These are phyloP conservation scores for Mesembryanthemum crystallinum DNA, from an alignment of 148 eudicot species.

Conservation along the genomic window DNA sequence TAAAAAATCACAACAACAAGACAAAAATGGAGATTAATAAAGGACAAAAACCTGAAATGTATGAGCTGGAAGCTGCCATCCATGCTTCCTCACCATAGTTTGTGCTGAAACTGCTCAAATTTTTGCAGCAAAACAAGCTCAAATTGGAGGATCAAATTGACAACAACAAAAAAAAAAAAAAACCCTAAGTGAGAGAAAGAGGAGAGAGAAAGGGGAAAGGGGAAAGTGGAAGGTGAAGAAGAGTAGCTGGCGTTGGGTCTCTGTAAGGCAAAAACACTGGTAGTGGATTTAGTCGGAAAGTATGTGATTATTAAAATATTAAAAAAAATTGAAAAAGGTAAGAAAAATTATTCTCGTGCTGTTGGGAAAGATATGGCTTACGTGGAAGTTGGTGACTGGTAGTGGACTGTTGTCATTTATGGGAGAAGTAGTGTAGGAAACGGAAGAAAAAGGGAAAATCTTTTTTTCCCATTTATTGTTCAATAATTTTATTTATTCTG, in stretches of 20 bases:
- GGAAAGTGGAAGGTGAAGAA: not conserved
- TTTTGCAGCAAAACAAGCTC: not conserved
- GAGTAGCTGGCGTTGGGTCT: conserved; percentile 12
- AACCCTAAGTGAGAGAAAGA: conserved; percentile 29
- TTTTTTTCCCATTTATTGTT: no score
- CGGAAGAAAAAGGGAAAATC: not conserved
- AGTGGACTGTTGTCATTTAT: conserved; percentile 2
- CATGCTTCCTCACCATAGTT: conserved; percentile 90
- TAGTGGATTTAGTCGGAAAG: conserved; percentile 22
- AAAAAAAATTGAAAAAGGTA: not conserved
- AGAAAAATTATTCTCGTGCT: not conserved
- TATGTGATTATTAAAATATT: not conserved
- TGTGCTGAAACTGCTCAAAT: conserved; percentile 2
- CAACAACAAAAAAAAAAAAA: not conserved
- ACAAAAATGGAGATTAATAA: conserved; percentile 7
- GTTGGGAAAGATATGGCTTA: conserved; percentile 5
- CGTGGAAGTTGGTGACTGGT: not conserved
- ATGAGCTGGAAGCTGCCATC: conserved; percentile 96
- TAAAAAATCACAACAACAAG: not conserved
- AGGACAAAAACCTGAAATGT: conserved; percentile 89
- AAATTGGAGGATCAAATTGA: conserved; percentile 15
- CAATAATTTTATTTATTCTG: no score
- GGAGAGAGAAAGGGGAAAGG: not conserved
- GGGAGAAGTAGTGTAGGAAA: not conserved
- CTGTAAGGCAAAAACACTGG: conserved; percentile 3